Conservation (phyloP, 192 early-diverging fungal species). For the Coemansia sp. region DNA sequence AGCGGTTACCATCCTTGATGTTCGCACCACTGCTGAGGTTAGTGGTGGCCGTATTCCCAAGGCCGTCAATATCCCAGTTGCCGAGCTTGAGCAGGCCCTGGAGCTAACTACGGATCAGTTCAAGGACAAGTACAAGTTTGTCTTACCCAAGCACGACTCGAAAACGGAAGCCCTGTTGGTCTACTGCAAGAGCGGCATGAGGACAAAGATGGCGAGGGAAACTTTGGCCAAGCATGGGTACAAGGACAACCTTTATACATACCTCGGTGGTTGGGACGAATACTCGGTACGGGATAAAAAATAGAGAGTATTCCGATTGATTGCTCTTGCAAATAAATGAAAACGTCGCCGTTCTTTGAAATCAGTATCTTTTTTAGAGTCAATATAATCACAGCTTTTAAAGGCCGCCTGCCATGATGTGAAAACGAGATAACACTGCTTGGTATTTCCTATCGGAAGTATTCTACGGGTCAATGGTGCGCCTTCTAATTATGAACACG, state of each 20-base stretch:
- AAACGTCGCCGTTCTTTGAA: too few species aligned
- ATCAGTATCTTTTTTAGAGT: too few species aligned
- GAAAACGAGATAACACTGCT: too few species aligned
- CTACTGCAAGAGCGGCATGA: slow-evolving; percentile 26
- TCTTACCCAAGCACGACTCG: slow-evolving; percentile 13
- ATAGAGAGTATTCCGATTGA: neutral
- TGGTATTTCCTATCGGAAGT: too few species aligned
- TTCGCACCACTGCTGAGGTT: slow-evolving; percentile 24
- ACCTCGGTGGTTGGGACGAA: slow-evolving; percentile 30
- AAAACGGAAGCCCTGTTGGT: slow-evolving; percentile 12
- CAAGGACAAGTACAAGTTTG: slow-evolving; percentile 15
- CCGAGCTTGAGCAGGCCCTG: slow-evolving; percentile 16
- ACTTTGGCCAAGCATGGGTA: slow-evolving; percentile 10
- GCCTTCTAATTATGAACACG: too few species aligned
- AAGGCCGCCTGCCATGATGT: too few species aligned
- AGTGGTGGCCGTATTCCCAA: slow-evolving; percentile 14
- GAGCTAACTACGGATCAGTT: slow-evolving; percentile 14
- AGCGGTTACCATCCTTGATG: slow-evolving; percentile 25
- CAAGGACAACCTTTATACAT: slow-evolving; percentile 26
- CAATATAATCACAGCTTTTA: too few species aligned
- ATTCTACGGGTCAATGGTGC: too few species aligned
- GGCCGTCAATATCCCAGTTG: slow-evolving; percentile 29
- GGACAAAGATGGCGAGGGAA: slow-evolving; percentile 17
- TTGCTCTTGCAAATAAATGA: too few species aligned
- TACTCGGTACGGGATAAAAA: neutral